Evolutionary conservation across 2,329 filamentous ascomycete genomes (phyloP).

Genomic region (Aspergillus sp.): DNA sequence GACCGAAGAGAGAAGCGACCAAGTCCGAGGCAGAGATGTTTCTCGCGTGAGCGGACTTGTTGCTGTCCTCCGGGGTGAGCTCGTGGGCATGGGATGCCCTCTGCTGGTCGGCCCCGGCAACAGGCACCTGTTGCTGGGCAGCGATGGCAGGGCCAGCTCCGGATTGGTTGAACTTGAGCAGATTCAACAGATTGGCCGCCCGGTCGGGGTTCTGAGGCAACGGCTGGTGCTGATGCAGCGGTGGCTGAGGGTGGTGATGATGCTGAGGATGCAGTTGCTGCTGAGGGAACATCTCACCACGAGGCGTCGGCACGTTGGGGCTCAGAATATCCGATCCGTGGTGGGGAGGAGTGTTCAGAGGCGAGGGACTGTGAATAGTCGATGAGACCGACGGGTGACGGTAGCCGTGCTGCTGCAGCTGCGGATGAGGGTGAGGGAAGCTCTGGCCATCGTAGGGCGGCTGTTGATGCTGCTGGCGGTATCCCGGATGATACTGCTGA

Average conservation of each 20-base stretch:
- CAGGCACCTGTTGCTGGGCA: conserved; percentile 29
- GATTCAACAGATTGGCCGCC: conserved; percentile 60
- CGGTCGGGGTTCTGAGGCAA: conserved; percentile 45
- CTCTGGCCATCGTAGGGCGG: conserved; percentile 32
- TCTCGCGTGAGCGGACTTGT: conserved; percentile 30
- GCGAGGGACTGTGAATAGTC: conserved; percentile 57
- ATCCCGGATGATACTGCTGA: conserved; percentile 31
- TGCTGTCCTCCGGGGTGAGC: conserved; percentile 17
- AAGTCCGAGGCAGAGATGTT: conserved; percentile 57
- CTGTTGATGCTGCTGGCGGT: conserved; percentile 30
- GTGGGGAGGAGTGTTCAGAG: conserved; percentile 54
- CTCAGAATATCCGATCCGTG: conserved; percentile 60
- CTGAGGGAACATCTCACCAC: conserved; percentile 43
- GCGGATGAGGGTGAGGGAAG: conserved; percentile 33
- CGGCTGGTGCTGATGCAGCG: conserved; percentile 38
- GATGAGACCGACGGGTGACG: conserved; percentile 59
- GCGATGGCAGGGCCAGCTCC: conserved; percentile 22
- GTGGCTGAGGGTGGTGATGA: conserved; percentile 14
- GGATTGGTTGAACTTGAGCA: conserved; percentile 63
- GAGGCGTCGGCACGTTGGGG: conserved; percentile 50
- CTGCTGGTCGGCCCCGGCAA: conserved; percentile 25
- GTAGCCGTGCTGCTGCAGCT: conserved; percentile 42
- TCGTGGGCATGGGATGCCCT: conserved; percentile 30
- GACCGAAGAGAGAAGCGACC: conserved; percentile 56
- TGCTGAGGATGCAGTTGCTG: conserved; percentile 9